Evolutionary conservation across 331 rosid genomes (phyloP).

Genomic region (Quercus lobata): DNA sequence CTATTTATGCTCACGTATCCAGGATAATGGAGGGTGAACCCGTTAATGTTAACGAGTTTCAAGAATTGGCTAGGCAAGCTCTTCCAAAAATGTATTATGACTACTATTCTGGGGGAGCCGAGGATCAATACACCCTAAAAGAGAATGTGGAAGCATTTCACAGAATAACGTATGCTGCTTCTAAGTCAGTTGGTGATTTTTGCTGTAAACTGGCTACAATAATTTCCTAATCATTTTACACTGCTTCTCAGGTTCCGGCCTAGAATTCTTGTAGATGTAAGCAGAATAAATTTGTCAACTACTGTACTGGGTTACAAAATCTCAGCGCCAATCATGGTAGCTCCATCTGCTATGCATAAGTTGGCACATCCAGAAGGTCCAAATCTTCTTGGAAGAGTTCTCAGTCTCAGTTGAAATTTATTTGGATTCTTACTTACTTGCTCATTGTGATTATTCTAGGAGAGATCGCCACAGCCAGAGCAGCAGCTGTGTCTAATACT

Average conservation of each 20-base stretch:
- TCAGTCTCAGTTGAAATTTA: neutral
- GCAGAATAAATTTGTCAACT: constrained; percentile 52
- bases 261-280: constrained; percentile 57
- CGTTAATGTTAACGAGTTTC: constrained; percentile 48
- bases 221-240: neutral
- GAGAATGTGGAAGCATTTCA: constrained; percentile 47
- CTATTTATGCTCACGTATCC: neutral
- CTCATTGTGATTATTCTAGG: constrained; percentile 27
- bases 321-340: constrained; percentile 55
- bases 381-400: neutral
- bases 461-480: constrained; percentile 70
- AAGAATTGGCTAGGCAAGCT: constrained; percentile 42
- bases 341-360: constrained; percentile 53
- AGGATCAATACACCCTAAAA: constrained; percentile 40
- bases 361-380: constrained; percentile 65
- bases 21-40: constrained; percentile 39
- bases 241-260: constrained; percentile 39
- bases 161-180: constrained; percentile 28
- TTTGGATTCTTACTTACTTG: neutral
- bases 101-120: constrained; percentile 48
- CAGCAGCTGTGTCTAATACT: constrained; percentile 54
- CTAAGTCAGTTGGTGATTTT: neutral
- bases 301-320: constrained; percentile 46
- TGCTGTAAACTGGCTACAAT: neutral
- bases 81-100: constrained; percentile 54